phyloP scores from a whole-genome alignment of 73 alveolate genomes.

The Paramecium tetraurelia region DNA sequence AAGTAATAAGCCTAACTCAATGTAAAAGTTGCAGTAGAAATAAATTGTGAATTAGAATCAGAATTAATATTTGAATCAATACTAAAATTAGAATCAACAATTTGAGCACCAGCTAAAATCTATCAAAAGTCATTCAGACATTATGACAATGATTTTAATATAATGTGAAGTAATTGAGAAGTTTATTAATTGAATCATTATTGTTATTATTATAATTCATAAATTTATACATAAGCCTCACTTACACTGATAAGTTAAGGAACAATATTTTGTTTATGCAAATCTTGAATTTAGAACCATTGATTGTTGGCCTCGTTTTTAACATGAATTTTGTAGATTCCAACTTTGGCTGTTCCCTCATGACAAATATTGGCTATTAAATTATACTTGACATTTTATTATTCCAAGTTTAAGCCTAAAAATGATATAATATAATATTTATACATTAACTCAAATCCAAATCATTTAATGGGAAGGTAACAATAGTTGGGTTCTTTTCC shows the following conservation, averaged over 20 bases:
- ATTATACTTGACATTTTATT: slow-evolving; percentile 70
- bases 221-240: slow-evolving; percentile 62
- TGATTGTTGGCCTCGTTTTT: slow-evolving; percentile 78
- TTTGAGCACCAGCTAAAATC: background rate
- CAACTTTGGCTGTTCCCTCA: slow-evolving; percentile 97
- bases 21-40: background rate
- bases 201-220: slow-evolving; percentile 37
- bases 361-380: slow-evolving; percentile 93
- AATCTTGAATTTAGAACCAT: slow-evolving; percentile 58
- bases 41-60: background rate
- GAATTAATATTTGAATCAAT: background rate
- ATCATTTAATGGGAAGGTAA: slow-evolving; percentile 92
- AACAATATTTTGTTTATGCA: slow-evolving; percentile 40
- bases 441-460: slow-evolving; percentile 65
- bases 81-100: background rate
- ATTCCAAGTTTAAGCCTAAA: background rate
- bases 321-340: slow-evolving; percentile 91
- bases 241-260: slow-evolving; percentile 59
- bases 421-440: background rate
- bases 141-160: background rate
- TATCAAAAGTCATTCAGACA: background rate
- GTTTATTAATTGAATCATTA: background rate
- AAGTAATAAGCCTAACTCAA: background rate
- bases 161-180: slow-evolving; percentile 43
- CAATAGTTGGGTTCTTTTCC: slow-evolving; percentile 98